Base-by-base conservation (phyloP, 768 basidiomycete species). In the Russula compacta region DNA sequence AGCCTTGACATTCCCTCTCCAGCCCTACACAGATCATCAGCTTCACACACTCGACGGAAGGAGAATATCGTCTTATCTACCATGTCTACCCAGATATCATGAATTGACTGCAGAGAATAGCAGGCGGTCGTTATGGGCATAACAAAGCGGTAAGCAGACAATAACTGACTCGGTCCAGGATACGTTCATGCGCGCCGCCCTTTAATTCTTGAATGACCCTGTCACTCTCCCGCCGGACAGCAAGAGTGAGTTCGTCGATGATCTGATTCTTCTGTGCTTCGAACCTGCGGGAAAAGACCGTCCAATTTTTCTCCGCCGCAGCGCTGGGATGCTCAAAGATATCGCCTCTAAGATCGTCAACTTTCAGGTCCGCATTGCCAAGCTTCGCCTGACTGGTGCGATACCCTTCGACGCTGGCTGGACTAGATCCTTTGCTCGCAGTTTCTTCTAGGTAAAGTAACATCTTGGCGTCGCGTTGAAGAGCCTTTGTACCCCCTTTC, bases 31-130 rank as follows among this genome's bases (percentile, higher is more conserved):
- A 21, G 2, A 7, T 6, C 3, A n/a, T 57, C 21, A 52, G n/a
- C 6, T 17, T 48, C 32, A 17, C 29, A 43, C 5, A 3, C 2
- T n/a, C 15, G 1, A 48, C 19, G 12, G 32, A 56, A n/a, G 11
- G 33, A 17, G 19, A 1, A 8, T 35, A n/a, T 3, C 33, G 17
- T 43, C 2, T 14, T 47, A 36, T 10, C 1, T 3, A 69, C 71
- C 71, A 71, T 71, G 42, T 71, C 69, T 49, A 51, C 66, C 68
- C 68, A 70, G 49, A 54, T 53, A 10, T 51, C 44, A 50, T 55
- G 54, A n/a, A 60, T 54, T 56, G 42, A 43, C 58, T 61, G 17
- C 4, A 48, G 0, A 44, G 10, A 44, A 19, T 12, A 43, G 10
- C 11, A 44, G 8, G 6, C 1, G 2, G 11, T 35, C 8, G 10